phyloP scores from a whole-genome alignment of 306 rosid genomes.

The Prunus campanulata region DNA sequence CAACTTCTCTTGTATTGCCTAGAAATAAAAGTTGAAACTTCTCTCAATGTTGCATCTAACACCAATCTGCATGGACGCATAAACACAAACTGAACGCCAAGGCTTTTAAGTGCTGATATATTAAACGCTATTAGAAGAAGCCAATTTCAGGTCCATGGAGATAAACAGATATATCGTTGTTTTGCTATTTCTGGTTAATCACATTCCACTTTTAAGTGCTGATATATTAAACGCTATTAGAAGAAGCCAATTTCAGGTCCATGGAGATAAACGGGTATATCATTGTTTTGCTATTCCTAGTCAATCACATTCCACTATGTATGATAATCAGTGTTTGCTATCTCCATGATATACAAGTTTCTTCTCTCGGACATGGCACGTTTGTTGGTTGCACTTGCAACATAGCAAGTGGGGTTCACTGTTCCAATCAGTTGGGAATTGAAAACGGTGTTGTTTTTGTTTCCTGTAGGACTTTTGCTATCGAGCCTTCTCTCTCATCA shows the following conservation, averaged over 20 bases:
- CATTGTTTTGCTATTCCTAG: too few relatives aligned
- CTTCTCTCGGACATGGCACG: conserved; percentile 9
- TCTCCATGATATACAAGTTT: too few relatives aligned
- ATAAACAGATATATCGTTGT: too few relatives aligned
- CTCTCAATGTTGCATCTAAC: neutral
- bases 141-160: too few relatives aligned
- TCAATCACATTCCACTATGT: too few relatives aligned
- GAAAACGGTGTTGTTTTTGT: too few relatives aligned
- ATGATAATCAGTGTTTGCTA: too few relatives aligned
- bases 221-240: neutral
- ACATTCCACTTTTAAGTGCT: neutral
- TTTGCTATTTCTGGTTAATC: too few relatives aligned
- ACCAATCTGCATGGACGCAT: neutral
- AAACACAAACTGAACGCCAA: neutral
- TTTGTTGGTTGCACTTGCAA: neutral
- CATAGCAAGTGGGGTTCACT: neutral
- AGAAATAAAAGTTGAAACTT: neutral
- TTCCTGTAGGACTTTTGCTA: too few relatives aligned
- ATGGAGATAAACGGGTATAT: too few relatives aligned
- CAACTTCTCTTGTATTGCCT: neutral
- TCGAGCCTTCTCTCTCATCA: neutral
- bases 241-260: neutral
- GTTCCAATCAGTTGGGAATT: too few relatives aligned
- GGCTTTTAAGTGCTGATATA: neutral
- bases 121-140: neutral